These are phyloP conservation scores for Arthrobotrys pseudoclavata DNA, from an alignment of 2,329 filamentous ascomycete genomes.

Conservation along the genomic window DNA sequence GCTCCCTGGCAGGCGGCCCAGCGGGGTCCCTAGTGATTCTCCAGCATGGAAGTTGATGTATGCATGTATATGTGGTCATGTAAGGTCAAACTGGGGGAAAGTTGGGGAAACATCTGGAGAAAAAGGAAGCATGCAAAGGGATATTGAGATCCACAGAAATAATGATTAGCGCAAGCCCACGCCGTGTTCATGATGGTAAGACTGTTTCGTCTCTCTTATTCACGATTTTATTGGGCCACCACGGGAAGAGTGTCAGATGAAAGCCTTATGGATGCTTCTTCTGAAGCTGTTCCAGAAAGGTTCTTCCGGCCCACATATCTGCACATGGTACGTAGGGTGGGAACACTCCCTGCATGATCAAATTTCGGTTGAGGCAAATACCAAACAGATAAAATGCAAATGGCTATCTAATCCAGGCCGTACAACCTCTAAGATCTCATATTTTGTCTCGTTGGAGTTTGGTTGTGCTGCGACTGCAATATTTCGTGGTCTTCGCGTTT, in stretches of 20 bases:
- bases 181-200: constrained; percentile 15
- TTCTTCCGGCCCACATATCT: constrained; percentile 57
- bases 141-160: constrained; percentile 15
- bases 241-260: constrained; percentile 33
- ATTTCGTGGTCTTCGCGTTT: constrained; percentile 35
- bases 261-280: constrained; percentile 32
- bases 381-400: constrained; percentile 55
- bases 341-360: constrained; percentile 52
- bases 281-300: constrained; percentile 57
- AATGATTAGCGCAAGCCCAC: constrained; percentile 8
- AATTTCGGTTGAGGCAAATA: constrained; percentile 61
- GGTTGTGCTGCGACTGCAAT: constrained; percentile 30
- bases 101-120: constrained; percentile 38
- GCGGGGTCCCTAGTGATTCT: constrained; percentile 49
- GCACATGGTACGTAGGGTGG: constrained; percentile 24
- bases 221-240: constrained; percentile 31
- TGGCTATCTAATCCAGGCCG: constrained; percentile 52
- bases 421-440: constrained; percentile 42
- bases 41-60: constrained; percentile 13
- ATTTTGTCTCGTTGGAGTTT: constrained; percentile 32
- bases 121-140: constrained; percentile 32
- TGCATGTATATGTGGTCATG: background rate
- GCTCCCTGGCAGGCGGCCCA: constrained; percentile 42
- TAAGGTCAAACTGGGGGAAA: constrained; percentile 50
- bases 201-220: constrained; percentile 39